Percentiles rank a stretch among this genome's conserved stretches.
Conservation (phyloP, 1,284 basidiomycete genomes). For the Fomes fomentarius region DNA sequence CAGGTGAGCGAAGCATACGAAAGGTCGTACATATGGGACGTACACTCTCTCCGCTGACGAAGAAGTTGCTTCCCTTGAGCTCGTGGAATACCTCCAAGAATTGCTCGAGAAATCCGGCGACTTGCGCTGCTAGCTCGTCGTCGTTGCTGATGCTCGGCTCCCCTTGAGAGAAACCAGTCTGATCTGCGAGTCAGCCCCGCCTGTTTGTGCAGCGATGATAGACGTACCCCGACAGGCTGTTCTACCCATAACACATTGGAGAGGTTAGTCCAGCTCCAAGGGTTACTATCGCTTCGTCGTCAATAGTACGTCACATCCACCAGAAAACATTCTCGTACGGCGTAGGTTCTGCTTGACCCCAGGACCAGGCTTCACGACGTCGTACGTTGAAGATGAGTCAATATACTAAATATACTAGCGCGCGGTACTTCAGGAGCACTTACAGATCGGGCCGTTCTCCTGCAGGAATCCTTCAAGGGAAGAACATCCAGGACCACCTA, state of each 20-base stretch:
- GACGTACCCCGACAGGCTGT: conserved; percentile 53
- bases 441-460: conserved; percentile 50
- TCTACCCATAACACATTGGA: conserved; percentile 51
- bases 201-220: not conserved
- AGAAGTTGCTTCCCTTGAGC: conserved; percentile 43
- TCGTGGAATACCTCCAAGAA: conserved; percentile 43
- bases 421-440: conserved; percentile 3
- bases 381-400: too few species aligned
- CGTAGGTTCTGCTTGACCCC: conserved; percentile 56
- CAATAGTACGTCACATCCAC: not conserved
- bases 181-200: not conserved
- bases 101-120: conserved; percentile 41
- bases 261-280: conserved; percentile 46
- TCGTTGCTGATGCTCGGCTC: conserved; percentile 39
- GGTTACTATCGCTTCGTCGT: conserved; percentile 27
- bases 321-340: conserved; percentile 32
- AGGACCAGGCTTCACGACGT: conserved; percentile 53
- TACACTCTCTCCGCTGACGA: conserved; percentile 41
- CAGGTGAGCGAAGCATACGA: not conserved
- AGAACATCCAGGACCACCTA: conserved; percentile 51
- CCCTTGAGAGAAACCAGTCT: conserved; percentile 43
- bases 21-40: conserved; percentile 14
- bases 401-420: not conserved
- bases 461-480: conserved; percentile 51
- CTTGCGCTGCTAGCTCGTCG: conserved; percentile 41